These are phyloP conservation scores for Pythium utonaiense DNA, from an alignment of 352 stramenopile species.

Conservation along the genomic window DNA sequence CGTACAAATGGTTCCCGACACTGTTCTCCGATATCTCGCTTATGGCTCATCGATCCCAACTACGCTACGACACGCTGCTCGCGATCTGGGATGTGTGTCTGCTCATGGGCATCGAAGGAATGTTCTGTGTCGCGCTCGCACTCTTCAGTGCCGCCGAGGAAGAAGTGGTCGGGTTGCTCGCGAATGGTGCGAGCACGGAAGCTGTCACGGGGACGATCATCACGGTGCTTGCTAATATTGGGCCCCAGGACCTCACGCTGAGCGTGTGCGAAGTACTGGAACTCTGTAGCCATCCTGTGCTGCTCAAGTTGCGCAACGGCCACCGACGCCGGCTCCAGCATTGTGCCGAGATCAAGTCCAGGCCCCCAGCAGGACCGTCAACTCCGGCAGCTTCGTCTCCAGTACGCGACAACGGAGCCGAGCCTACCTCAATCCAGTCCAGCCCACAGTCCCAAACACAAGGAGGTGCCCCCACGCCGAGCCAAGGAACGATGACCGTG, in stretches of 20 bases:
- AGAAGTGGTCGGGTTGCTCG: conserved; percentile 39
- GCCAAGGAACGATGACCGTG: conserved; percentile 43
- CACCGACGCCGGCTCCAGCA: conserved; percentile 62
- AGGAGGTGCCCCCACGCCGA: neutral
- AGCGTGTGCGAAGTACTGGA: conserved; percentile 82
- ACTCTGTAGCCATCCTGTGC: conserved; percentile 63
- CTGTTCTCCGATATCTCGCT: conserved; percentile 84
- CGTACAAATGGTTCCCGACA: conserved; percentile 89
- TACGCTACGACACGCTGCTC: conserved; percentile 73
- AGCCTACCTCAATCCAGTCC: neutral
- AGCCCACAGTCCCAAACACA: no score
- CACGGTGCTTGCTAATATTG: conserved; percentile 40
- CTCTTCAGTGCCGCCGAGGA: conserved; percentile 65
- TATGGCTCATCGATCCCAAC: conserved; percentile 64
- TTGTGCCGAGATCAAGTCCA: conserved; percentile 20
- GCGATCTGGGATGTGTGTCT: conserved; percentile 80
- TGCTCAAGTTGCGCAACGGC: conserved; percentile 75
- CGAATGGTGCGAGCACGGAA: conserved; percentile 45
- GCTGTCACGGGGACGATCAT: conserved; percentile 64
- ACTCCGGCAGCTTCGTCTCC: conserved; percentile 17
- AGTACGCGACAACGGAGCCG: neutral
- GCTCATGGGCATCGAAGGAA: conserved; percentile 73
- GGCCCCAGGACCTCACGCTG: conserved; percentile 59
- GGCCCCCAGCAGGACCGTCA: conserved; percentile 19
- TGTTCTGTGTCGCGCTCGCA: conserved; percentile 70